Percentiles rank a stretch among this genome's conserved stretches.
Conservation (phyloP, 306 rosid species). For the Quercus wislizeni region DNA sequence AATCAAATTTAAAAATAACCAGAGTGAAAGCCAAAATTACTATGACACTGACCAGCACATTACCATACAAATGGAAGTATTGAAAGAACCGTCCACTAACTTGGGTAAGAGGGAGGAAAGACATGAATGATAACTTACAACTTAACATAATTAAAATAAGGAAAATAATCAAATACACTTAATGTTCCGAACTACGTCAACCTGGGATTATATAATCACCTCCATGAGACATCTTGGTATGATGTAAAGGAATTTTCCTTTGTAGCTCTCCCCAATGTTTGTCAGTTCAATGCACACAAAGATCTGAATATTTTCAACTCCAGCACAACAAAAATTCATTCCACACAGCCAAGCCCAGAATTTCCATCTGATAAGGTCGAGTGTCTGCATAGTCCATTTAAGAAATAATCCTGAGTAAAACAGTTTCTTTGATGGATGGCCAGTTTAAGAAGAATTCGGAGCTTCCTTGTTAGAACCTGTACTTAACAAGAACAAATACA, state of each 20-base stretch:
- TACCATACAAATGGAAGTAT: conserved; percentile 13
- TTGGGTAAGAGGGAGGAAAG: background rate
- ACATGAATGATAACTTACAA: conserved; percentile 26
- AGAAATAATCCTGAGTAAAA: conserved; percentile 38
- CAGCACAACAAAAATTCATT: conserved; percentile 34
- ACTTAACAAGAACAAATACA: conserved; percentile 14
- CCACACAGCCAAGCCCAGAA: conserved; percentile 27
- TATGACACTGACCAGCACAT: background rate
- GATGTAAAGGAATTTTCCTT: conserved; percentile 32
- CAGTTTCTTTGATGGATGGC: conserved; percentile 34
- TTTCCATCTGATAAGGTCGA: conserved; percentile 16
- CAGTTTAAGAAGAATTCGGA: conserved; percentile 33
- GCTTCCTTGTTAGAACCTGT: conserved; percentile 43
- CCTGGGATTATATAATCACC: conserved; percentile 28
- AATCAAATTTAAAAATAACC: background rate
- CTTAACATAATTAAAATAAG: conserved; percentile 10
- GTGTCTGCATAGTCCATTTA: conserved; percentile 31
- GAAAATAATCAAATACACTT: background rate
- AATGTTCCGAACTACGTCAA: conserved; percentile 28
- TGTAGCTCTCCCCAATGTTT: conserved; percentile 31
- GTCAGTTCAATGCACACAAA: conserved; percentile 33
- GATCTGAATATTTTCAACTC: conserved; percentile 26
- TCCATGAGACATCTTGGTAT: conserved; percentile 21
- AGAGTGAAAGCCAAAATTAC: conserved; percentile 20
- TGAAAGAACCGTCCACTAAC: conserved; percentile 21